A percentile compares a stretch with the other conserved stretches of the same genome.
phyloP scores from a whole-genome alignment of 2,329 filamentous ascomycete genomes.

The Neodidymelliopsis sp. region DNA sequence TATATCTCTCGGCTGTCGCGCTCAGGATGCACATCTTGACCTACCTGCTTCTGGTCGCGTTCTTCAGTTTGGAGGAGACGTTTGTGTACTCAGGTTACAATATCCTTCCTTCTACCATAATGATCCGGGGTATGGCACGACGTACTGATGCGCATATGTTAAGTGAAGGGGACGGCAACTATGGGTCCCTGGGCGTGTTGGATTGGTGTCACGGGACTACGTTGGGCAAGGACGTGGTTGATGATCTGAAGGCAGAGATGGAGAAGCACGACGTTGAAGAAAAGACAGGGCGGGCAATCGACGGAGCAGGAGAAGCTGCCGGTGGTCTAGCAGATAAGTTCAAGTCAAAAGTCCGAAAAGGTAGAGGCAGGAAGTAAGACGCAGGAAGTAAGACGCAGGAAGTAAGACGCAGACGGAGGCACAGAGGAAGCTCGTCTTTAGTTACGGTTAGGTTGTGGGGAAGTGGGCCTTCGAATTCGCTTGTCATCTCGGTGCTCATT shows the following conservation, averaged over 20 bases:
- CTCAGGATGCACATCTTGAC: slow-evolving; percentile 76
- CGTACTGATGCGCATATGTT: slow-evolving; percentile 67
- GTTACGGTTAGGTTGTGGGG: slow-evolving; percentile 5
- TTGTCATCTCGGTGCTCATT: slow-evolving; percentile 9
- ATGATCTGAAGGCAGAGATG: slow-evolving; percentile 63
- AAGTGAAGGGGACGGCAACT: slow-evolving; percentile 65
- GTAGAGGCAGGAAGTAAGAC: slow-evolving; percentile 34
- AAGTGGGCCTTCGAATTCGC: slow-evolving; percentile 11
- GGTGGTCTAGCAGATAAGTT: slow-evolving; percentile 40
- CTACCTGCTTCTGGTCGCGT: slow-evolving; percentile 69
- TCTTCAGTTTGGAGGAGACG: slow-evolving; percentile 72
- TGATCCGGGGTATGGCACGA: slow-evolving; percentile 65
- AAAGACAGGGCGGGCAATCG: slow-evolving; percentile 47
- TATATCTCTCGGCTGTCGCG: slow-evolving; percentile 70
- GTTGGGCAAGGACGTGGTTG: slow-evolving; percentile 64
- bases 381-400: not conserved
- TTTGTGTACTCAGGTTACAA: slow-evolving; percentile 73
- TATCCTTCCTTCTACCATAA: slow-evolving; percentile 64
- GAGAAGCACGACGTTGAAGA: slow-evolving; percentile 62
- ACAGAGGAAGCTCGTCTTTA: not conserved
- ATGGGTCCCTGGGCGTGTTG: slow-evolving; percentile 67
- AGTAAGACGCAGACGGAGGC: not conserved
- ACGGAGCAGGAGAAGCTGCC: slow-evolving; percentile 41
- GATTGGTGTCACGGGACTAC: slow-evolving; percentile 48
- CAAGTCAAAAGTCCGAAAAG: slow-evolving; percentile 38